Percentiles rank a stretch among this genome's conserved stretches.
phyloP scores from a whole-genome alignment of 78 protist species.

The Diacronema lutheri region DNA sequence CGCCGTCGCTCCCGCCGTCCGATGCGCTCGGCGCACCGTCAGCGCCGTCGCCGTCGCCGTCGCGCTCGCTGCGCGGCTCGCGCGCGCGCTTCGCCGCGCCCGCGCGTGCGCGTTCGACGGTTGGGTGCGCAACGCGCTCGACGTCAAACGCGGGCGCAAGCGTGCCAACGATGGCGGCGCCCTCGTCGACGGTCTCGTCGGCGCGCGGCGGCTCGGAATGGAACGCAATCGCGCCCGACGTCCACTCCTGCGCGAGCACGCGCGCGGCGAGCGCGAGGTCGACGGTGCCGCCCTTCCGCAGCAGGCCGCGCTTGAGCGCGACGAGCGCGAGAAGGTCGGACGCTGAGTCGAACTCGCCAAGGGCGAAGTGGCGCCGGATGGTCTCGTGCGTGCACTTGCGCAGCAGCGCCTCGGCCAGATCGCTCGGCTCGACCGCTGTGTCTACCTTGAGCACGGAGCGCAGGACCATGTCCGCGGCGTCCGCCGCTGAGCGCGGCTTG shows the following conservation, averaged over 20 bases:
- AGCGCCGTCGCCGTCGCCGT: background rate
- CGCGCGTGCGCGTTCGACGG: background rate
- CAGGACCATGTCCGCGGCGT: constrained; percentile 21
- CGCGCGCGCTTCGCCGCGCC: background rate
- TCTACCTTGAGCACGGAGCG: constrained; percentile 42
- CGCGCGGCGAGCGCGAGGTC: constrained; percentile 53
- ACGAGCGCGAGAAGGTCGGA: constrained; percentile 10
- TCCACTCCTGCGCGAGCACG: constrained; percentile 25
- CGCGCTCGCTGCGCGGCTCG: background rate
- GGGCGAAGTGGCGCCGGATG: background rate
- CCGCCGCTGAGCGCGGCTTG: constrained; percentile 5
- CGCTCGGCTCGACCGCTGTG: constrained; percentile 13
- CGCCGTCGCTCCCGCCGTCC: no score
- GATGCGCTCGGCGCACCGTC: background rate
- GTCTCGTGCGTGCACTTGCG: background rate
- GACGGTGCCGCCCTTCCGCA: constrained; percentile 41
- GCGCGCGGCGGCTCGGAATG: background rate
- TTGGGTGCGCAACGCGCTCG: background rate
- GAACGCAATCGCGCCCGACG: background rate
- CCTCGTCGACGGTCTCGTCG: background rate
- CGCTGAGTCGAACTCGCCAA: background rate
- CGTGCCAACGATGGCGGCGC: background rate
- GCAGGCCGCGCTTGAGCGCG: background rate
- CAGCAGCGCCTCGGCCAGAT: constrained; percentile 11
- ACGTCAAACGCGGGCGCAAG: background rate